A percentile compares a stretch with the other conserved stretches of the same genome.
Conservation (phyloP, 345 rosid genomes). For the Hirschfeldia incana region DNA sequence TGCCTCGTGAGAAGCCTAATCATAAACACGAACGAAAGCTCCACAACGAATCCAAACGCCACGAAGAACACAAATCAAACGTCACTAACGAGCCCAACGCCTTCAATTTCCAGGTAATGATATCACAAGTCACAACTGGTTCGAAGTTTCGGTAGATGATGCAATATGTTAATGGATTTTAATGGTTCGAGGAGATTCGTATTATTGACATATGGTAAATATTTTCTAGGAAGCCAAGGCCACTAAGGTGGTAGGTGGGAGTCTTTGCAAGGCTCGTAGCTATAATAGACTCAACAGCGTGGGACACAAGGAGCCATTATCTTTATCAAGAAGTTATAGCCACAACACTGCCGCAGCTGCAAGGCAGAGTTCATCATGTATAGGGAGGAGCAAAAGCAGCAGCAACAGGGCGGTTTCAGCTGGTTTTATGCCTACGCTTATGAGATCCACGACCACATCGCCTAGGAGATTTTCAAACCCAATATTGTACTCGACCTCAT, state of each 20-base stretch:
- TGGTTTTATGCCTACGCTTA: slow-evolving; percentile 27
- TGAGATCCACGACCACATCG: slow-evolving; percentile 41
- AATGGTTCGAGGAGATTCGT: not conserved
- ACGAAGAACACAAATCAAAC: not conserved
- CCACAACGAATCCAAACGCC: slow-evolving; percentile 7
- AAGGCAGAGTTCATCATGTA: slow-evolving; percentile 15
- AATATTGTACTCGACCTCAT: slow-evolving; percentile 76
- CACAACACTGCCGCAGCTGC: slow-evolving; percentile 24
- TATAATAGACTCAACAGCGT: not conserved
- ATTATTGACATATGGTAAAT: not conserved
- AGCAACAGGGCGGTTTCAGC: slow-evolving; percentile 36
- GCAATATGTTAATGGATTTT: not conserved
- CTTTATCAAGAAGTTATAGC: slow-evolving; percentile 46
- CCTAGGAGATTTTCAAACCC: slow-evolving; percentile 44
- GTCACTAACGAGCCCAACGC: not conserved
- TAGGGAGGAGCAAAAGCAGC: slow-evolving; percentile 43
- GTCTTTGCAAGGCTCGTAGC: not conserved
- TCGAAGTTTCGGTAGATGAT: not conserved
- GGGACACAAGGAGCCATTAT: slow-evolving; percentile 19
- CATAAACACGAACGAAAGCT: slow-evolving; percentile 12
- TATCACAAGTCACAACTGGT: not conserved
- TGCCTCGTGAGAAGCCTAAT: slow-evolving; percentile 36
- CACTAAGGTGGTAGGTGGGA: not conserved
- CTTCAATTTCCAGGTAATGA: slow-evolving; percentile 2
- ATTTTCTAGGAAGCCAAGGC: slow-evolving; percentile 16